A percentile compares a stretch with the other conserved stretches of the same genome.
These are phyloP conservation scores for Penicillium sp. DNA, from an alignment of 2,329 filamentous ascomycete genomes.

Conservation along the genomic window DNA sequence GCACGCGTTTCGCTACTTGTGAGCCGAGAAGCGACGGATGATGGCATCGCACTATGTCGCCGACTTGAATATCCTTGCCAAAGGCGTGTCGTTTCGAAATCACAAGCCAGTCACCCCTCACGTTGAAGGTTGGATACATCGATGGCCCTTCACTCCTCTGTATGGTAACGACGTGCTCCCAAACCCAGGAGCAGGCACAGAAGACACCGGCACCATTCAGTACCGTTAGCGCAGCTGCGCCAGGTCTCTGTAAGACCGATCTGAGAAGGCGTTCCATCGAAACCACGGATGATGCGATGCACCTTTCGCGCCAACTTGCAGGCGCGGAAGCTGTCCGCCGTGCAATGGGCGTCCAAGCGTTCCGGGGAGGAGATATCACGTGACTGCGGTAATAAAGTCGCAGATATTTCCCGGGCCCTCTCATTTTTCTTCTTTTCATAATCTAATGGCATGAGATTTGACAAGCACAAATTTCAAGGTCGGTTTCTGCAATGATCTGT, in stretches of 20 bases:
- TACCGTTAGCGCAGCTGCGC: constrained; percentile 22
- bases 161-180: constrained; percentile 57
- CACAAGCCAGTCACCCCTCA: constrained; percentile 62
- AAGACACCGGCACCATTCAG: constrained; percentile 31
- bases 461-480: too few relatives aligned
- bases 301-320: constrained; percentile 2
- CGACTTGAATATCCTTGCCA: constrained; percentile 64
- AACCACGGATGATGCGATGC: constrained; percentile 4
- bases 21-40: constrained; percentile 62
- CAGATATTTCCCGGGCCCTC: too few relatives aligned
- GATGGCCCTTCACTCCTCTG: constrained; percentile 64
- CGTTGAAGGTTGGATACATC: constrained; percentile 80
- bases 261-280: constrained; percentile 29
- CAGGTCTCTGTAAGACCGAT: constrained; percentile 20
- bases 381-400: too few relatives aligned
- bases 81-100: constrained; percentile 62
- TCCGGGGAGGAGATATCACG: too few relatives aligned
- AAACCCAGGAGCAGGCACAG: constrained; percentile 33
- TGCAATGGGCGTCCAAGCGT: too few relatives aligned
- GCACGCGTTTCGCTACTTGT: constrained; percentile 69
- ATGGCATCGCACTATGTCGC: constrained; percentile 74
- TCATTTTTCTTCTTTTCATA: too few relatives aligned
- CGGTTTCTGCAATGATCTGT: too few relatives aligned
- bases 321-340: too few relatives aligned
- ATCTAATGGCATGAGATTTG: too few relatives aligned